phyloP scores from a whole-genome alignment of 805 yeast genomes.

The Lipomyces lipofer region DNA sequence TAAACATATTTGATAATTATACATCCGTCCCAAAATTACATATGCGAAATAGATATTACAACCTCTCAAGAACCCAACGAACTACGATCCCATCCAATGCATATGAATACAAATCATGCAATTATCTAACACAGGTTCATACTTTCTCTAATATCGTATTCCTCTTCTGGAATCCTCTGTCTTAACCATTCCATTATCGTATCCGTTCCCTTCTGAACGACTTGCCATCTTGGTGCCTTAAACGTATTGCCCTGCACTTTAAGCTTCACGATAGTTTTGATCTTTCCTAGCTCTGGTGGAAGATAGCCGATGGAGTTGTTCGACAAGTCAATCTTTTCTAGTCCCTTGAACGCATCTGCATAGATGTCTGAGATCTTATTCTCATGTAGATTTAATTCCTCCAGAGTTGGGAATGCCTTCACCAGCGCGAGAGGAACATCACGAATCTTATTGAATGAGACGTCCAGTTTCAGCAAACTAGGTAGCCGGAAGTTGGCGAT shows the following conservation, averaged over 20 bases:
- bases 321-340: slow-evolving; percentile 26
- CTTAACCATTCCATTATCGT: slow-evolving; percentile 29
- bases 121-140: neutral
- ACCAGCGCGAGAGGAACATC: slow-evolving; percentile 21
- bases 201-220: slow-evolving; percentile 30
- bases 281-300: slow-evolving; percentile 25
- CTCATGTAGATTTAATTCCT: slow-evolving; percentile 27
- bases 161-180: slow-evolving; percentile 22
- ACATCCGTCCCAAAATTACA: too few species aligned
- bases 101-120: too few species aligned
- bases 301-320: slow-evolving; percentile 25
- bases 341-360: slow-evolving; percentile 20
- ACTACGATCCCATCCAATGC: neutral
- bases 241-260: slow-evolving; percentile 28
- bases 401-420: slow-evolving; percentile 20
- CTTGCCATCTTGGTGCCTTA: slow-evolving; percentile 25
- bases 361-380: slow-evolving; percentile 21
- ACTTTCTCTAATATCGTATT: slow-evolving; percentile 5
- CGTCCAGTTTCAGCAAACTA: slow-evolving; percentile 12
- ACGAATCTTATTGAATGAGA: slow-evolving; percentile 24
- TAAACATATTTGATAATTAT: too few species aligned
- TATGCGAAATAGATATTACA: too few species aligned
- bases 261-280: slow-evolving; percentile 24
- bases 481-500: slow-evolving; percentile 20
- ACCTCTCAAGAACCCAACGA: too few species aligned